Conservation (phyloP, 495 filamentous ascomycete species). For the Venustampulla echinocandica region DNA sequence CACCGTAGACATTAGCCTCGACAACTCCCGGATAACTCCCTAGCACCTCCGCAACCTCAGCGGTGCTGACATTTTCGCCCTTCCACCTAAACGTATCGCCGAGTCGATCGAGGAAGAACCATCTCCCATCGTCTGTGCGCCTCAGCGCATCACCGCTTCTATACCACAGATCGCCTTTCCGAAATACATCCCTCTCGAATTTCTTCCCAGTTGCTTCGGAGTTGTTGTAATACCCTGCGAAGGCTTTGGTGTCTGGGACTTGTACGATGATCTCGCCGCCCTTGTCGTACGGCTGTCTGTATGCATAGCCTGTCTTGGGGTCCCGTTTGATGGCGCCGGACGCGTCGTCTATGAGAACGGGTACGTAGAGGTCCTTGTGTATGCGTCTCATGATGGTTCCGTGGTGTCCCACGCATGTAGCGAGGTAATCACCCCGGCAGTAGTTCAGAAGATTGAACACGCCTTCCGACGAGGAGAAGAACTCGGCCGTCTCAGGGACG, state of each 20-base stretch:
- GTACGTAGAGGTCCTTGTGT: conserved; percentile 46
- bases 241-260: conserved; percentile 49
- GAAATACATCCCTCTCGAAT: conserved; percentile 60
- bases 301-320: conserved; percentile 56
- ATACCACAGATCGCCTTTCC: conserved; percentile 68
- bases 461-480: conserved; percentile 60
- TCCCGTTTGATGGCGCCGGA: conserved; percentile 57
- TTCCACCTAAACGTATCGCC: conserved; percentile 84
- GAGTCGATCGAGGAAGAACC: conserved; percentile 69
- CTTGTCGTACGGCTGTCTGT: conserved; percentile 50
- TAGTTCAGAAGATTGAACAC: conserved; percentile 50
- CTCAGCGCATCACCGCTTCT: conserved; percentile 66
- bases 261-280: conserved; percentile 70
- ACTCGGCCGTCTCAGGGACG: conserved; percentile 50
- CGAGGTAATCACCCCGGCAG: conserved; percentile 50
- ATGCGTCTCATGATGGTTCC: conserved; percentile 46
- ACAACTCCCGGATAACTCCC: conserved; percentile 55
- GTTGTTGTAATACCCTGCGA: conserved; percentile 65
- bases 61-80: conserved; percentile 72
- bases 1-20: conserved; percentile 77
- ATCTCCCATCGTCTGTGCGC: conserved; percentile 56
- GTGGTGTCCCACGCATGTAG: conserved; percentile 63
- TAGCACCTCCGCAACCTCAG: conserved; percentile 63
- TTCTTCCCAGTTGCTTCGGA: conserved; percentile 59
- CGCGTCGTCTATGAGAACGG: conserved; percentile 59